Conservation (phyloP, 139 green algal genomes). For the Auxenochlorella pyrenoidosa region DNA sequence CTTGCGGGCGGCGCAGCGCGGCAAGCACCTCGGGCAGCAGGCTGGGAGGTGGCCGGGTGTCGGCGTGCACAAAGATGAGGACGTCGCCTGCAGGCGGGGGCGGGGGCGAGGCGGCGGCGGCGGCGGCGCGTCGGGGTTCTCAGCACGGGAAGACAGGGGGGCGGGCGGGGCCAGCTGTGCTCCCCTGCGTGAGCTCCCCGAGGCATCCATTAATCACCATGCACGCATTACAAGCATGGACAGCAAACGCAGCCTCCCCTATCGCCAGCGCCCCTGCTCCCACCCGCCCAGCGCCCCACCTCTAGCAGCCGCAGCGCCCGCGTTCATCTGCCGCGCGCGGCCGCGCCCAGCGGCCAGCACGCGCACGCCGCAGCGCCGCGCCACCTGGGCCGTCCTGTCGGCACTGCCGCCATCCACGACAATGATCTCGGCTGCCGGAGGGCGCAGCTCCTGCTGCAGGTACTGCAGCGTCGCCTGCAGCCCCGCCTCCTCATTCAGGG, state of each 20-base stretch:
- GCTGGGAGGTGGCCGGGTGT: constrained; percentile 47
- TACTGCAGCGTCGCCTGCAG: constrained; percentile 54
- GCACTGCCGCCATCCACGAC: constrained; percentile 81
- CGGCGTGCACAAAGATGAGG: constrained; percentile 67
- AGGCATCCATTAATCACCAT: no score
- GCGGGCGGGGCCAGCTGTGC: background rate
- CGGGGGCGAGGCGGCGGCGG: background rate
- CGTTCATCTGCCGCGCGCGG: constrained; percentile 83
- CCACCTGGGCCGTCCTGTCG: constrained; percentile 63
- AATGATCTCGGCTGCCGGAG: constrained; percentile 72
- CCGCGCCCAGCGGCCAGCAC: constrained; percentile 44
- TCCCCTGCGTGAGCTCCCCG: no score
- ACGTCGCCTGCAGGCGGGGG: constrained; percentile 34
- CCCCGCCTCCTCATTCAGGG: constrained; percentile 69
- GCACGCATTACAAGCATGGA: no score
- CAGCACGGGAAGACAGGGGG: background rate
- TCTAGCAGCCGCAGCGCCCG: constrained; percentile 54
- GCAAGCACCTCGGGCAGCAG: constrained; percentile 50
- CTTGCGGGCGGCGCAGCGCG: constrained; percentile 33
- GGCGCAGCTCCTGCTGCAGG: constrained; percentile 51
- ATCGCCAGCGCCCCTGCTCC: background rate
- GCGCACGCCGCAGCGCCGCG: constrained; percentile 18
- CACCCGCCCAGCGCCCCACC: constrained; percentile 40
- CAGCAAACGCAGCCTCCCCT: no score
- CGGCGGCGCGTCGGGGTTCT: no score